Conservation (phyloP, 352 stramenopile genomes). For the Pythium rhizo-oryzae region DNA sequence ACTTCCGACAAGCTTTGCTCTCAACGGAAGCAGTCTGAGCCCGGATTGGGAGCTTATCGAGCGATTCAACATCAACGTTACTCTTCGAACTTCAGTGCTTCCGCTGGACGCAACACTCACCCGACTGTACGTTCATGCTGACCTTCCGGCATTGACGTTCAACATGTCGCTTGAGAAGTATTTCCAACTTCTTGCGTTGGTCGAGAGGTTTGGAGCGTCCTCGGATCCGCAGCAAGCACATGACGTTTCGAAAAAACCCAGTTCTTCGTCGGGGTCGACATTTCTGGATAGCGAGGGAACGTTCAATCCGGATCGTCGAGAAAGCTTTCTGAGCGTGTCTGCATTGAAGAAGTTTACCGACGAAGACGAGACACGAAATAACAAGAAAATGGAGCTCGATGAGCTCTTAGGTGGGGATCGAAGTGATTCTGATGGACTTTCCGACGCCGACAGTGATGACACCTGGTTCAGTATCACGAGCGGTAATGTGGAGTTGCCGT, state of each 20-base stretch:
- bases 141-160: slow-evolving; percentile 81
- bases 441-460: slow-evolving; percentile 83
- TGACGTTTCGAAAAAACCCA: neutral
- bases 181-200: slow-evolving; percentile 62
- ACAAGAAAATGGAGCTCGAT: slow-evolving; percentile 30
- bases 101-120: slow-evolving; percentile 85
- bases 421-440: slow-evolving; percentile 56
- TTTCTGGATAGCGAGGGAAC: slow-evolving; percentile 36
- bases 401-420: slow-evolving; percentile 17
- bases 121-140: slow-evolving; percentile 80
- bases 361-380: slow-evolving; percentile 33
- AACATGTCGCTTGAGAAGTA: slow-evolving; percentile 89
- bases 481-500: slow-evolving; percentile 46
- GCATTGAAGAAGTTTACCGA: slow-evolving; percentile 55
- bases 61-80: slow-evolving; percentile 89
- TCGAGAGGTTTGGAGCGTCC: slow-evolving; percentile 52
- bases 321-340: slow-evolving; percentile 55
- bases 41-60: slow-evolving; percentile 82
- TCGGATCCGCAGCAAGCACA: neutral
- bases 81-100: slow-evolving; percentile 80
- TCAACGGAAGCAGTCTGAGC: slow-evolving; percentile 31
- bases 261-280: slow-evolving; percentile 13
- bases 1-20: slow-evolving; percentile 12
- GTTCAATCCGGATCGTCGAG: slow-evolving; percentile 24
- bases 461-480: slow-evolving; percentile 90